Evolutionary conservation across 2,329 filamentous ascomycete species (phyloP).

Genomic region (Penicillium hordei): DNA sequence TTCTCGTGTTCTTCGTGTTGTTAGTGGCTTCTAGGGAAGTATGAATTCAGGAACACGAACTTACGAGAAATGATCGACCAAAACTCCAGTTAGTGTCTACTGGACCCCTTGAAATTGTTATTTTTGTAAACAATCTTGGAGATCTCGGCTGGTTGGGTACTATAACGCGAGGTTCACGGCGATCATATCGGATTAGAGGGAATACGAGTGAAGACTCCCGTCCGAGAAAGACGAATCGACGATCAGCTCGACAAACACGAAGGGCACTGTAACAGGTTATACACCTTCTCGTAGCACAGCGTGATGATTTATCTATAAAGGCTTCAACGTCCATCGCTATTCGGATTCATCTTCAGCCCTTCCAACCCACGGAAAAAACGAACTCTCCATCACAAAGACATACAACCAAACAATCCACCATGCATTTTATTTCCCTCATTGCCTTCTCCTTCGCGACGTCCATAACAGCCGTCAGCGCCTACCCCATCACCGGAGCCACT

Average conservation of each 20-base stretch:
- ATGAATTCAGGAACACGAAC: conserved; percentile 5
- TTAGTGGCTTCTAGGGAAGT: neutral
- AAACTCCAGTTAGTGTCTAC: neutral
- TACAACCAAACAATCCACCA: neutral
- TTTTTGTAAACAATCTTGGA: neutral
- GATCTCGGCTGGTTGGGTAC: neutral
- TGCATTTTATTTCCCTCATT: conserved; percentile 7
- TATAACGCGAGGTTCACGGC: neutral
- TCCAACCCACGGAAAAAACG: neutral
- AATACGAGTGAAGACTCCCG: neutral
- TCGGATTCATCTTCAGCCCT: neutral
- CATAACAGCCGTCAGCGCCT: conserved; percentile 17
- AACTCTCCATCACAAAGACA: neutral
- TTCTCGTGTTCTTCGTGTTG: neutral
- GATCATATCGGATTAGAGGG: too few species aligned
- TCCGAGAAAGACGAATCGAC: neutral
- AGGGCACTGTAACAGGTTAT: neutral
- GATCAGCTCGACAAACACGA: neutral
- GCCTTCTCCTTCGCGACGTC: conserved; percentile 8
- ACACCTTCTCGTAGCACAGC: too few species aligned
- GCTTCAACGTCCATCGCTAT: neutral
- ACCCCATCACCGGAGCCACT: conserved; percentile 18
- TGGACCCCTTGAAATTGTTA: neutral
- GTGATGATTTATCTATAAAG: neutral
- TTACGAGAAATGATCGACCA: neutral